Evolutionary conservation across 306 rosid species (phyloP).

Genomic region (Dalbergia oliveri): DNA sequence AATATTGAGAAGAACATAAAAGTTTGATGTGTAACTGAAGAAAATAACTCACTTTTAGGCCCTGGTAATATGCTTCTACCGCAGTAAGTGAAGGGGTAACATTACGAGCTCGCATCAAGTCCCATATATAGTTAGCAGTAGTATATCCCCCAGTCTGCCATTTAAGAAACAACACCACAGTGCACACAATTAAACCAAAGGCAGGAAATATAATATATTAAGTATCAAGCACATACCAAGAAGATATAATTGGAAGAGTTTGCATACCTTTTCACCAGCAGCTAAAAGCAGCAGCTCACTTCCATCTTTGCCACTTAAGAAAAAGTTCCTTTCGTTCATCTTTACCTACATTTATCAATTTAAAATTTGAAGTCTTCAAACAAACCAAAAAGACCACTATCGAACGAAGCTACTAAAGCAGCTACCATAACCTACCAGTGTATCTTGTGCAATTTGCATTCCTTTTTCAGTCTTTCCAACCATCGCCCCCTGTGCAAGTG

Average conservation of each 20-base stretch:
- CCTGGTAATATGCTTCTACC: slow-evolving; percentile 81
- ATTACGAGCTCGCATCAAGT: slow-evolving; percentile 77
- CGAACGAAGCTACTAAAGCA: slow-evolving; percentile 27
- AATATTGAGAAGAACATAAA: slow-evolving; percentile 24
- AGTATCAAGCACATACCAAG: slow-evolving; percentile 30
- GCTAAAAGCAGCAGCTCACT: slow-evolving; percentile 81
- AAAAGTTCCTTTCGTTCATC: slow-evolving; percentile 68
- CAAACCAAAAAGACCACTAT: slow-evolving; percentile 11
- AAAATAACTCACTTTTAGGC: slow-evolving; percentile 79
- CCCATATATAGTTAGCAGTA: slow-evolving; percentile 92
- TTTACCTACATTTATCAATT: slow-evolving; percentile 56
- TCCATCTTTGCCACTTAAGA: slow-evolving; percentile 56
- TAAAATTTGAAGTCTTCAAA: background rate
- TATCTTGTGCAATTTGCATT: slow-evolving; percentile 87
- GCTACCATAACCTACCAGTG: slow-evolving; percentile 63
- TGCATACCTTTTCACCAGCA: slow-evolving; percentile 87
- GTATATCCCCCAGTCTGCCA: slow-evolving; percentile 89
- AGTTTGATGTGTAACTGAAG: slow-evolving; percentile 23
- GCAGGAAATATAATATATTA: slow-evolving; percentile 7
- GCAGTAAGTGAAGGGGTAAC: slow-evolving; percentile 58
- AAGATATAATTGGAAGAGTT: slow-evolving; percentile 18
- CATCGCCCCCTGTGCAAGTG: slow-evolving; percentile 92
- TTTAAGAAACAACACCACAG: slow-evolving; percentile 36
- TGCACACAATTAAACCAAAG: background rate
- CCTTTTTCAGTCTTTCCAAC: slow-evolving; percentile 85